These are phyloP conservation scores for Pogostemon cablin DNA, from an alignment of 257 asterid species.

Conservation along the genomic window DNA sequence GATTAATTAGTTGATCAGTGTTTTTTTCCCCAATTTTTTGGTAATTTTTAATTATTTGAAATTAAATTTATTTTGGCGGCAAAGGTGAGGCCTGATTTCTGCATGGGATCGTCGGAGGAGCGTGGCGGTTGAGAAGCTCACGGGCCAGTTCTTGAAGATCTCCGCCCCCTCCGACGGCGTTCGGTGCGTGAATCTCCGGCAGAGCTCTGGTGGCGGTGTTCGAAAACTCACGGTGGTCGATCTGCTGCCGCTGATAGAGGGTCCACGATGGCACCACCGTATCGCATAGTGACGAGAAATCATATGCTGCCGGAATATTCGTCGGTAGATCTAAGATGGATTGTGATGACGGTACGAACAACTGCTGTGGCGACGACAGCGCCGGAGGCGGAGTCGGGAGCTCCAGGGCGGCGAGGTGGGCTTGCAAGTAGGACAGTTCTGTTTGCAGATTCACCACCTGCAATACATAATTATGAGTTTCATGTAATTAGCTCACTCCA, in stretches of 20 bases:
- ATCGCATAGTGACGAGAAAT: constrained; percentile 69
- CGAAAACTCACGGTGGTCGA: constrained; percentile 44
- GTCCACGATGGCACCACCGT: constrained; percentile 57
- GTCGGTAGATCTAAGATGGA: constrained; percentile 63
- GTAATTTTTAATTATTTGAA: constrained; percentile 9
- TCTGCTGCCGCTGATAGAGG: constrained; percentile 47
- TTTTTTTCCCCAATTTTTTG: neutral
- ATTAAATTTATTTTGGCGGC: constrained; percentile 32
- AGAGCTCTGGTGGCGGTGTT: constrained; percentile 25
- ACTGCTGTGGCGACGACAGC: constrained; percentile 41
- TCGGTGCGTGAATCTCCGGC: constrained; percentile 34
- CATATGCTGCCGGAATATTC: constrained; percentile 52
- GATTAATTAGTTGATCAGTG: constrained; percentile 18
- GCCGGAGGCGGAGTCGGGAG: constrained; percentile 65
- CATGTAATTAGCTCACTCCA: too few species aligned
- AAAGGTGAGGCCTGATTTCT: constrained; percentile 37
- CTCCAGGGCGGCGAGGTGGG: constrained; percentile 82
- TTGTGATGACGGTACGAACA: constrained; percentile 45
- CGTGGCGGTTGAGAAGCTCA: constrained; percentile 69
- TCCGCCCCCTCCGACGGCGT: constrained; percentile 37
- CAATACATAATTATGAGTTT: neutral
- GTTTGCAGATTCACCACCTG: constrained; percentile 87
- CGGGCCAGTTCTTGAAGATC: constrained; percentile 90
- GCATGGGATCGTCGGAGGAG: constrained; percentile 56
- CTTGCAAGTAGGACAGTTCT: constrained; percentile 72